phyloP scores from a whole-genome alignment of 768 basidiomycete species.

The Lyophyllum semitale region DNA sequence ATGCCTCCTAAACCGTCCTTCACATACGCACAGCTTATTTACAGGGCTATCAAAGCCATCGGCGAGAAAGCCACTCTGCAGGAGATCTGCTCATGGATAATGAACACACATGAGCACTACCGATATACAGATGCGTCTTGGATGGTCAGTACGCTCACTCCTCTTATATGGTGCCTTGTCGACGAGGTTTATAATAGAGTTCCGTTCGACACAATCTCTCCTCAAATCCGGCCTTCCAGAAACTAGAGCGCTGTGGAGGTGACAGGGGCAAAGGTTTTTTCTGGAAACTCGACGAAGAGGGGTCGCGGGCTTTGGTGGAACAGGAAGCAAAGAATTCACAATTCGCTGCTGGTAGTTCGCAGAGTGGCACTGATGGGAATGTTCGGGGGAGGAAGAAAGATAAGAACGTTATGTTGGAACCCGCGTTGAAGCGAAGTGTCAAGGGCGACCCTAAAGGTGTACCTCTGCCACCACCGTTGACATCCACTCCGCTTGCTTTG shows the following conservation, averaged over 20 bases:
- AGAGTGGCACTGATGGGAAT: conserved; percentile 30
- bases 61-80: conserved; percentile 88
- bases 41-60: conserved; percentile 81
- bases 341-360: conserved; percentile 29
- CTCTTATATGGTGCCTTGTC: conserved; percentile 7
- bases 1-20: conserved; percentile 88
- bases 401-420: conserved; percentile 53
- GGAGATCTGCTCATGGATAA: conserved; percentile 92
- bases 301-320: conserved; percentile 68
- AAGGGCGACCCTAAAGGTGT: conserved; percentile 62
- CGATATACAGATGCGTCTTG: conserved; percentile 84
- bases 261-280: conserved; percentile 91
- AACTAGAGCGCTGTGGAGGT: conserved; percentile 82
- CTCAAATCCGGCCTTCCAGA: conserved; percentile 88
- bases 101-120: conserved; percentile 89
- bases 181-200: conserved; percentile 50
- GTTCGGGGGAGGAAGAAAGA: conserved; percentile 58
- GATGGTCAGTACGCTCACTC: conserved; percentile 64
- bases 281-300: conserved; percentile 85
- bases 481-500: conserved; percentile 60
- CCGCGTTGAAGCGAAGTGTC: conserved; percentile 68
- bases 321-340: conserved; percentile 60
- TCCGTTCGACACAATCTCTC: conserved; percentile 96
- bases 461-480: conserved; percentile 68
- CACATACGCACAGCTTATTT: conserved; percentile 92